Percentiles rank a stretch among this genome's conserved stretches.
phyloP scores from a whole-genome alignment of 768 basidiomycete genomes.

The Pisolithus marmoratus region DNA sequence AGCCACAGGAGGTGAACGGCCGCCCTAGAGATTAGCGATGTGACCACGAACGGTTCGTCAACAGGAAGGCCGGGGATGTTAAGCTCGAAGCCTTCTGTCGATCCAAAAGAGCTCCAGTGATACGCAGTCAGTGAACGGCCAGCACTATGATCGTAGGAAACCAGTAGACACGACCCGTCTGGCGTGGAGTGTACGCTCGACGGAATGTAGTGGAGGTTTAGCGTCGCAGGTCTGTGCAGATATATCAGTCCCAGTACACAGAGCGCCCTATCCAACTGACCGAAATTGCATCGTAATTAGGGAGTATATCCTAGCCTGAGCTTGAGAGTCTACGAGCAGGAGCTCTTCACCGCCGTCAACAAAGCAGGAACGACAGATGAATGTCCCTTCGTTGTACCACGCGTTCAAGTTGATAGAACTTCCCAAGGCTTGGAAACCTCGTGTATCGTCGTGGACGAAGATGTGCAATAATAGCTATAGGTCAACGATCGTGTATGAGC shows the following conservation, averaged over 20 bases:
- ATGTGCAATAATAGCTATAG: slow-evolving; percentile 33
- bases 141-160: slow-evolving; percentile 16
- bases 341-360: slow-evolving; percentile 43
- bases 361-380: slow-evolving; percentile 34
- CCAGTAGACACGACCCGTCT: slow-evolving; percentile 45
- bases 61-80: slow-evolving; percentile 21
- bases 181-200: slow-evolving; percentile 34
- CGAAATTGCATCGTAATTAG: slow-evolving; percentile 43
- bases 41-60: slow-evolving; percentile 25
- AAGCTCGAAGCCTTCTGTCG: slow-evolving; percentile 33
- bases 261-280: slow-evolving; percentile 19
- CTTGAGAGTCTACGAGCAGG: slow-evolving; percentile 36
- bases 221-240: slow-evolving; percentile 33
- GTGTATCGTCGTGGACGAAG: slow-evolving; percentile 41
- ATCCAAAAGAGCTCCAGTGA: slow-evolving; percentile 51
- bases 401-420: slow-evolving; percentile 31
- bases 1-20: slow-evolving; percentile 40
- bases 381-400: slow-evolving; percentile 34
- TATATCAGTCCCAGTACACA: neutral
- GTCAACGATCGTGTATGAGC: neutral
- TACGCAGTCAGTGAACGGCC: slow-evolving; percentile 28
- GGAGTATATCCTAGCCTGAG: slow-evolving; percentile 41
- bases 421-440: slow-evolving; percentile 34
- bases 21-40: slow-evolving; percentile 37
- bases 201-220: slow-evolving; percentile 30